Evolutionary conservation across 768 basidiomycete genomes (phyloP).

Genomic region (Cystoderma amianthinum): DNA sequence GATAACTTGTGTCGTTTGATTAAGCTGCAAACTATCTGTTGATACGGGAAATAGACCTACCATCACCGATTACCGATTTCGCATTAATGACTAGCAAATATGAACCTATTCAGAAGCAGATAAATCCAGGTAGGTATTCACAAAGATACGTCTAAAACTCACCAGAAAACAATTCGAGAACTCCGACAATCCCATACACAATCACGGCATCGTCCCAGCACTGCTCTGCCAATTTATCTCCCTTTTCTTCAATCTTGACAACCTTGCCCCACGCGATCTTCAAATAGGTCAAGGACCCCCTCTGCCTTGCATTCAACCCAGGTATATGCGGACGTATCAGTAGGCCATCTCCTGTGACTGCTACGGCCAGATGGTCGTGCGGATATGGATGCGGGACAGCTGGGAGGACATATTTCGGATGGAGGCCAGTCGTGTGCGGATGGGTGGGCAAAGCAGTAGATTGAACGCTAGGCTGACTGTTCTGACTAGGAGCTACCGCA

Average conservation of each 20-base stretch:
- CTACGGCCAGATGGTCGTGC: constrained; percentile 58
- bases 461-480: constrained; percentile 6
- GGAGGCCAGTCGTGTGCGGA: constrained; percentile 31
- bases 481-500: constrained; percentile 8
- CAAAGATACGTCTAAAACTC: constrained; percentile 12
- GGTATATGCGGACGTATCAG: constrained; percentile 52
- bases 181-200: constrained; percentile 72
- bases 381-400: constrained; percentile 73
- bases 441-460: constrained; percentile 3
- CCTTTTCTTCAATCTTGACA: constrained; percentile 45
- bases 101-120: constrained; percentile 40
- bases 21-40: not conserved
- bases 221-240: constrained; percentile 16
- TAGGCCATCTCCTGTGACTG: constrained; percentile 56
- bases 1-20: constrained; percentile 41
- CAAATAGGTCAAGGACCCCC: constrained; percentile 40
- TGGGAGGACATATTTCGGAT: constrained; percentile 58
- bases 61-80: constrained; percentile 52
- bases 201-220: constrained; percentile 51
- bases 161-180: constrained; percentile 71
- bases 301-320: constrained; percentile 12
- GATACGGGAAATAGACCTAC: constrained; percentile 34
- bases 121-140: constrained; percentile 5
- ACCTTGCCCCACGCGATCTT: constrained; percentile 52
- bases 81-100: constrained; percentile 71